Base-by-base conservation (phyloP, 768 basidiomycete genomes). In the Termitomyces sp. region DNA sequence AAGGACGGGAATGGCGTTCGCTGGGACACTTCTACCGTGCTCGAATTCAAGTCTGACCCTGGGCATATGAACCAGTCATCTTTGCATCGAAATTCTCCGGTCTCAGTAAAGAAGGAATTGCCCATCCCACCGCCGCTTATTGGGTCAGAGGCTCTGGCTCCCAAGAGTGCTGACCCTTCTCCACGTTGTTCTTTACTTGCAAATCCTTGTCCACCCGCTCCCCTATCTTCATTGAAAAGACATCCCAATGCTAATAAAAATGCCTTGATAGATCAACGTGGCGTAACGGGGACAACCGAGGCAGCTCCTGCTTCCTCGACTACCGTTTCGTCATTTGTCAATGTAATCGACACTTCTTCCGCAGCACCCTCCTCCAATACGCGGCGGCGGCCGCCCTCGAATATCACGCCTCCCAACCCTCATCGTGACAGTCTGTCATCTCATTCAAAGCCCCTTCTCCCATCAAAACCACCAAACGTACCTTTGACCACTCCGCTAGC, bases 1-100 rank as follows among this genome's bases (percentile, higher is more conserved):
- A 60, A 67, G 39, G 61, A 69, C 16, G 62, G 55, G 4, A 62
- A 63, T 37, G 62, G 50, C 18, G 54, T 61, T 39, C n/a, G 56
- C 14, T 53, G 60, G 62, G 62, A 66, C 39, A 53, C 50, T 40
- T 36, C 40, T 10, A 26, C 32, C n/a, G 42, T 18, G 37, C 22
- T 8, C 6, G 13, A 64, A 58, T 34, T 62, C 58, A 47, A 61
- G 40, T 24, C 63, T 53, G 20, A 32, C 20, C 4, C 34, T 33
- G 43, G 43, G 14, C 20, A 33, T 34, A 47, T 58, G 16, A 55
- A 62, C 27, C 49, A 48, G 10, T 42, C 53, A 13, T 32, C 16
- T 18, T 5, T 20, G n/a, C 36, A 49, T 33, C 34, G 16, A 26
- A 22, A 36, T 4, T 34, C 18, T 36, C 14, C 45, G 5, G 10